These are phyloP conservation scores for Eucalyptus rudis DNA, from an alignment of 345 rosid species.

Conservation along the genomic window DNA sequence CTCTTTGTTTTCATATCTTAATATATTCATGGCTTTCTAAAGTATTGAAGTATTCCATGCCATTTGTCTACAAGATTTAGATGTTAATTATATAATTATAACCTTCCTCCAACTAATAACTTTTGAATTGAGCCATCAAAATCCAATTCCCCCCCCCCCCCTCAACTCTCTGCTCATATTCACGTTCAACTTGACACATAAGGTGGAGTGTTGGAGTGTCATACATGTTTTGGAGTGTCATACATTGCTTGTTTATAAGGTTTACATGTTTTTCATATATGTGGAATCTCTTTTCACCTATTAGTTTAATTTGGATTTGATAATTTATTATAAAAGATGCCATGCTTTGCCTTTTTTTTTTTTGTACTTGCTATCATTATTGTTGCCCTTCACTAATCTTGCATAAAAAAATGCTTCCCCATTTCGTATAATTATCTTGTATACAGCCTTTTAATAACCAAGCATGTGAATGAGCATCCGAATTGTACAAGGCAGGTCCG, in stretches of 20 bases:
- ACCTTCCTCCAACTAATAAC: background rate
- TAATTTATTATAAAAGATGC: background rate
- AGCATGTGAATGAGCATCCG: background rate
- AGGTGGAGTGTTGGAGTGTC: background rate
- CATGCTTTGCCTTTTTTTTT: background rate
- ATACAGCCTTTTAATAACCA: background rate
- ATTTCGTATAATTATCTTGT: background rate
- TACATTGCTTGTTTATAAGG: background rate
- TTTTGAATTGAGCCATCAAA: background rate
- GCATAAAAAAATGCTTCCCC: background rate
- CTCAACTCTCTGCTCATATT: background rate
- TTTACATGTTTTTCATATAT: background rate
- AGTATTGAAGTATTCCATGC: background rate
- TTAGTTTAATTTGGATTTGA: background rate
- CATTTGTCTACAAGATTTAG: background rate
- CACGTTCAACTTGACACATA: background rate
- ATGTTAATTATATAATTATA: background rate
- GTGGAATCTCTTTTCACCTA: background rate
- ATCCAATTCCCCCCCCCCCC: fast-evolving
- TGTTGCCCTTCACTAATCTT: background rate
- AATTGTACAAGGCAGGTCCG: background rate
- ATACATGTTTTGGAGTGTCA: background rate
- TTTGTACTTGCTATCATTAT: background rate
- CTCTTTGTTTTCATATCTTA: background rate
- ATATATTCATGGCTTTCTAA: background rate